phyloP scores from a whole-genome alignment of 2,329 filamentous ascomycete species.

The Colletotrichum endophyticum region DNA sequence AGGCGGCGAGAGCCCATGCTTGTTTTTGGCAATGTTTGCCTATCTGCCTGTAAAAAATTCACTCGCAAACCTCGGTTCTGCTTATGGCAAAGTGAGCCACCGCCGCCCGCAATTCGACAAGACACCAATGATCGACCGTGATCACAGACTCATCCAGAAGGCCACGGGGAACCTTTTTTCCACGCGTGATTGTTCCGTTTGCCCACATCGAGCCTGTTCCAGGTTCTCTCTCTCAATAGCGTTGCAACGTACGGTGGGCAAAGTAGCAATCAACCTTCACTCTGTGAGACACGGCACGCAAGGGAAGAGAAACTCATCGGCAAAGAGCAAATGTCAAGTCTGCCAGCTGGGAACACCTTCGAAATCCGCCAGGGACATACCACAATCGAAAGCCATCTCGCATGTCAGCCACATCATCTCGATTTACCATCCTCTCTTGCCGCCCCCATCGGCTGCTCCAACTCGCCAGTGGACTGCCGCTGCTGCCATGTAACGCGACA shows the following conservation, averaged over 20 bases:
- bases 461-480: not conserved
- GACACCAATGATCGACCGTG: not conserved
- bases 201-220: not conserved
- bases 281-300: not conserved
- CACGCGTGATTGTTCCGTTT: not conserved
- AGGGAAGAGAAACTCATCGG: not conserved
- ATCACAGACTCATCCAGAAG: not conserved
- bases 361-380: not conserved
- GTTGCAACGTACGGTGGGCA: not conserved
- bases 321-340: not conserved
- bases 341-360: not conserved
- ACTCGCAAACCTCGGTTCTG: not conserved
- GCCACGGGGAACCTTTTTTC: not conserved
- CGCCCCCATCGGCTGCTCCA: not conserved
- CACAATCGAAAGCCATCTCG: not conserved
- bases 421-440: not conserved
- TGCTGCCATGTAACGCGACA: not conserved
- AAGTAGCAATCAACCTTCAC: not conserved
- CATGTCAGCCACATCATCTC: constrained; percentile 2
- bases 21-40: not conserved
- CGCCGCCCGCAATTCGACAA: not conserved
- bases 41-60: not conserved
- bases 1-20: not conserved
- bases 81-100: not conserved
- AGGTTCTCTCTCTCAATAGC: not conserved